A percentile compares a stretch with the other conserved stretches of the same genome.
Evolutionary conservation across 1,284 basidiomycete genomes (phyloP).

Genomic region (Boletus sp.): DNA sequence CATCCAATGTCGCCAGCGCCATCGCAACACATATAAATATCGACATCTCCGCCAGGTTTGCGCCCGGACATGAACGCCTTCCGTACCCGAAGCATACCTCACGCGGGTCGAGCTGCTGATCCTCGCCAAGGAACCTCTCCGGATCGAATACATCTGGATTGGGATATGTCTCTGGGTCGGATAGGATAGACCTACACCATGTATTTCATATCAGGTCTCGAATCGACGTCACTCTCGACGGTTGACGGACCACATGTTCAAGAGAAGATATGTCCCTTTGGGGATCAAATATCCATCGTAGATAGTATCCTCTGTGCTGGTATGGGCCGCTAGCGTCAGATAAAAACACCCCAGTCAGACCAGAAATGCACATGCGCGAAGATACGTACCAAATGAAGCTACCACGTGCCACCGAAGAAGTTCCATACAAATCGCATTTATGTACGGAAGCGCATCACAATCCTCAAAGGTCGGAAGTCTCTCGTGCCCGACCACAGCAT

Average conservation of each 20-base stretch:
- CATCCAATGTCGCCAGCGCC: constrained; percentile 11
- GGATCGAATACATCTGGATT: neutral
- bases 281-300: constrained; percentile 40
- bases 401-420: constrained; percentile 18
- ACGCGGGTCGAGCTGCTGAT: constrained; percentile 11
- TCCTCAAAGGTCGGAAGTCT: too few species aligned
- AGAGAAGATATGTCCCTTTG: constrained; percentile 31
- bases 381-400: constrained; percentile 11
- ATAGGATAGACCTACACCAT: constrained; percentile 10
- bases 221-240: too few species aligned
- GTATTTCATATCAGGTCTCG: neutral
- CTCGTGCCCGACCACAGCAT: too few species aligned
- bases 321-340: constrained; percentile 30
- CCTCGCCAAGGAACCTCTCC: constrained; percentile 15
- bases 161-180: neutral
- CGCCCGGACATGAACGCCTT: constrained; percentile 6
- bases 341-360: constrained; percentile 25
- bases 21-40: constrained; percentile 20
- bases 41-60: constrained; percentile 8
- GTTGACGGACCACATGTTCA: constrained; percentile 20
- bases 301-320: constrained; percentile 36
- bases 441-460: too few species aligned
- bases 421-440: too few species aligned
- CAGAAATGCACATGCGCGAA: too few species aligned
- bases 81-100: constrained; percentile 20